These are phyloP conservation scores for Malania oleifera DNA, from an alignment of 164 flowering plant species.

Conservation along the genomic window DNA sequence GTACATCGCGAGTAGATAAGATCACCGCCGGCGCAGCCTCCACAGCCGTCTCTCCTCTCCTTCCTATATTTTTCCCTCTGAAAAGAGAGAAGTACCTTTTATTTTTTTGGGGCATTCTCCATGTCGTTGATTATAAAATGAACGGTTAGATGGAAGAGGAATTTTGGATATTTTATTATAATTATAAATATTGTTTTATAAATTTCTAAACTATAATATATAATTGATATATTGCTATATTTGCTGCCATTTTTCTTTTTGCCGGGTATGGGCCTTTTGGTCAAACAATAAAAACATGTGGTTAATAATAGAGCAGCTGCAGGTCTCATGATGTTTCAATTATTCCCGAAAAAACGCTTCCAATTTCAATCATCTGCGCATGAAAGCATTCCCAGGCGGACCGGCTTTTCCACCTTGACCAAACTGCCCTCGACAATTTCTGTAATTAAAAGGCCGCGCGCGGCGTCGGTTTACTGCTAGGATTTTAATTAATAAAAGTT, in stretches of 20 bases:
- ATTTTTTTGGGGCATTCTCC: neutral
- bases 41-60: neutral
- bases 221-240: neutral
- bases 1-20: conserved; percentile 32
- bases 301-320: neutral
- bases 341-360: neutral
- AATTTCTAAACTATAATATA: neutral
- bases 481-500: neutral
- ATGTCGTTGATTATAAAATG: conserved; percentile 9
- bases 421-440: neutral
- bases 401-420: neutral
- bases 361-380: neutral
- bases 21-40: neutral
- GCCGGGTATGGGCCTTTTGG: neutral
- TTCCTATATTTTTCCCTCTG: neutral
- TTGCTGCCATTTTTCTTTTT: neutral
- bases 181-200: neutral
- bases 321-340: conserved; percentile 4
- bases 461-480: neutral
- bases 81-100: neutral
- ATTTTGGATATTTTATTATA: conserved; percentile 9
- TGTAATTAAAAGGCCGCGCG: neutral
- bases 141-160: conserved; percentile 8
- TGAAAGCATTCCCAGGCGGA: neutral
- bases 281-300: neutral